Evolutionary conservation across 2,329 filamentous ascomycete genomes (phyloP), one percentile per base, ranked within the genome.

Genomic region (Penicillium sp.): DNA sequence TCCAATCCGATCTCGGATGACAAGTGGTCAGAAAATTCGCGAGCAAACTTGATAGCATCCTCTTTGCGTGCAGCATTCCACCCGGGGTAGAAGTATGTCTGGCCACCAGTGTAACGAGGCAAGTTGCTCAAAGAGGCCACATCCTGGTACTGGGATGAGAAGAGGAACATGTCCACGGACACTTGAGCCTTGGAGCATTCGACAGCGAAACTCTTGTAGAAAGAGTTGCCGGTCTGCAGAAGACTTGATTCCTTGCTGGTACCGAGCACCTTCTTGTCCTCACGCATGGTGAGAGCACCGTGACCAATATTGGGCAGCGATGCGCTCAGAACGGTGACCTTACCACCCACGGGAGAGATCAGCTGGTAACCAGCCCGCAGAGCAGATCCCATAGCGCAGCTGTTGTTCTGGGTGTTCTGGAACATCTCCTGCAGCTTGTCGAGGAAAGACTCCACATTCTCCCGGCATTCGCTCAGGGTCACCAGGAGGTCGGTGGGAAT

Each of bases 121-220:
- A 99, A 82, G 74, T 97, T 97, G 81, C 92, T 96, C 53, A 99
- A 82, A 31, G 93, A 96, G 5, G 95, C 95, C 51, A 99, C 95
- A 73, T 99, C 95, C 76, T 98, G 95, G 75, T 99, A 97, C 72
- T 95, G 90, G 16, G 91, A 93, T 4, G 91, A 95, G 79, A 96
- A 97, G 50, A 97, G 81, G 80, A 97, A 97, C 93, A 97, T 97
- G 74, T 97, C 93, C 65, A 99, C 92, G 0, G 93, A 98, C 27
- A 99, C 95, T 76, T 99, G 95, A 65, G 96, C 96, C 81, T 99
- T 99, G 37, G 93, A 97, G 77, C 95, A 99, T 73, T 99, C 95
- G 3, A 99, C 95, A 0, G 95, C 95, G 70, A 99, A 99, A 69
- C 91, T 96, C 82, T 99, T 99, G 84, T 98, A 99, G 77, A 98